Base-by-base conservation (phyloP, 495 filamentous ascomycete species). In the Aspergillus egyptiacus region DNA sequence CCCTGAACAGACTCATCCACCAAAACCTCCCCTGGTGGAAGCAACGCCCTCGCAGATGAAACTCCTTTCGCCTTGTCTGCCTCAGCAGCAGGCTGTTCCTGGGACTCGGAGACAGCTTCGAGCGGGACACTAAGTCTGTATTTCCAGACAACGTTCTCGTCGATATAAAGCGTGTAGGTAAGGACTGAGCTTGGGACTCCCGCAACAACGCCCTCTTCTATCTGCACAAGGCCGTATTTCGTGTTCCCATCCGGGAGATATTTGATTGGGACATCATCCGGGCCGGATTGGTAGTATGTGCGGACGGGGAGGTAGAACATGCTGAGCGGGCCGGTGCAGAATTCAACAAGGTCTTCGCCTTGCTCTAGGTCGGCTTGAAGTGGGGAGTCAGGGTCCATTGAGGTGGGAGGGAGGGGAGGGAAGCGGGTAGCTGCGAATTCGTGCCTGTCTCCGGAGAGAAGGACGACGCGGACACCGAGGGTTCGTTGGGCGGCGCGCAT, bases 351-450 rank as follows among this genome's bases (percentile, higher is more conserved):
- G 0, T 85, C 80, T 13, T 73, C 62, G 48, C 68, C 63, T 1
- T 8, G 6, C n/a, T 43, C 48, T 22, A 34, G 22, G 24, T 44
- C 30, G 6, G 41, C 30, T 18, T 42, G 36, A 15, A 31, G 10
- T 22, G 10, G 62, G 53, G 6, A 64, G 66, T 39, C n/a, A n/a
- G n/a, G n/a, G n/a, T n/a, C n/a, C n/a, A n/a, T 65, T 55, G 5
- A 65, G 54, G 6, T 56, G 55, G 3, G 52, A 57, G 7, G 60
- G 56, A 18, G 89, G 86, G 35, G 86, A 5, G 86, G 86, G 67
- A 95, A 95, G 5, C 82, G 80, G 0, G 91, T 96, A 1, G 91
- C 89, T 20, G 85, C 93, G 62, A 97, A 97, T 64, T 98, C 93
- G 60, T 98, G 93, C 4, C 93, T 68, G 57, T 98, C 93, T 9